Evolutionary conservation across 495 filamentous ascomycete species (phyloP).

Genomic region (Penicillium robsamsonii): DNA sequence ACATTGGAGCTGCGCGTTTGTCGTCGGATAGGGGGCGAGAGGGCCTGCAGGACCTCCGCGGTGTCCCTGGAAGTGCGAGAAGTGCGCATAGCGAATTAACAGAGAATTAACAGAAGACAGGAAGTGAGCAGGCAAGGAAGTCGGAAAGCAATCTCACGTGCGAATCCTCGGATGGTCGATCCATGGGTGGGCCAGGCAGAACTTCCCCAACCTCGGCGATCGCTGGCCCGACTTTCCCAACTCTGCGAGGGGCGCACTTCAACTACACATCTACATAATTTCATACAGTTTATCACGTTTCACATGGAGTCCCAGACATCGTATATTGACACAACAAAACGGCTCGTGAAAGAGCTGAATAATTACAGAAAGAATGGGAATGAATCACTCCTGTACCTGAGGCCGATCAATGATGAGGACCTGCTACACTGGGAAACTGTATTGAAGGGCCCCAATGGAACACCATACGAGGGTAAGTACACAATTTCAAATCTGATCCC

Average conservation of each 20-base stretch:
- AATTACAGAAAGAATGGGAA: slow-evolving; percentile 55
- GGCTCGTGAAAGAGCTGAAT: slow-evolving; percentile 65
- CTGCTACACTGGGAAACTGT: slow-evolving; percentile 77
- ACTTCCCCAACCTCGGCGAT: slow-evolving; percentile 11
- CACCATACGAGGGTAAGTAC: slow-evolving; percentile 78
- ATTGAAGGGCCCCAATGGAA: slow-evolving; percentile 64
- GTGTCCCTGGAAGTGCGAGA: slow-evolving; percentile 60
- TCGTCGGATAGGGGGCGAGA: slow-evolving; percentile 42
- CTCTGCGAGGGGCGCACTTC: slow-evolving; percentile 2
- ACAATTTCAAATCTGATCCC: too few relatives aligned
- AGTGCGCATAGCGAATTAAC: slow-evolving; percentile 52
- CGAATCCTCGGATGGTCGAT: not conserved
- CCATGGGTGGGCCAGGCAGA: slow-evolving; percentile 8
- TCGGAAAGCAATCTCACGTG: slow-evolving; percentile 25
- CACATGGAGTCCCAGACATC: slow-evolving; percentile 29
- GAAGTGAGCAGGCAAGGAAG: not conserved
- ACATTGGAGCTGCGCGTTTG: slow-evolving; percentile 36
- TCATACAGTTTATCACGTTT: slow-evolving; percentile 9
- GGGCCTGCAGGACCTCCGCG: slow-evolving; percentile 47
- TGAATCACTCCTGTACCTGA: slow-evolving; percentile 58
- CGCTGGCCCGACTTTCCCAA: slow-evolving; percentile 3
- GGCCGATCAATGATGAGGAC: slow-evolving; percentile 66
- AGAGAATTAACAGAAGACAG: not conserved
- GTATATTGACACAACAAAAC: slow-evolving; percentile 46
- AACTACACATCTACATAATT: not conserved